phyloP scores from a whole-genome alignment of 2,329 filamentous ascomycete genomes.

The Aspergillus ochraceoroseus region DNA sequence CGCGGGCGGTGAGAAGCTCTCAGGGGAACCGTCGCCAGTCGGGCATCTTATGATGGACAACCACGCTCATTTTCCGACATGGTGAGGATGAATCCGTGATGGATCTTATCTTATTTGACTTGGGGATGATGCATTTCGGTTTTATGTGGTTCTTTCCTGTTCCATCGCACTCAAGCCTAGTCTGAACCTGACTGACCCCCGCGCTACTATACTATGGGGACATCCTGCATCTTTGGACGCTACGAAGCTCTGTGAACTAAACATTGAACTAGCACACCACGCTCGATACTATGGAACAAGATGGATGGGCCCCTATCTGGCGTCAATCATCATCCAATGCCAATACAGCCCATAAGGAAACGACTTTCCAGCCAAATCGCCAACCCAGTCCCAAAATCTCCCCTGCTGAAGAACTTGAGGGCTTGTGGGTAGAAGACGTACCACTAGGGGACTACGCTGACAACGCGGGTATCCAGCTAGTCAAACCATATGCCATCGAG shows the following conservation, averaged over 20 bases:
- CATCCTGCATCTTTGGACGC: no score
- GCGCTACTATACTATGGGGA: no score
- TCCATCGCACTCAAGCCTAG: no score
- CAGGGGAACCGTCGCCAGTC: no score
- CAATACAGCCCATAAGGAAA: neutral
- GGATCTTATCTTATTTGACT: no score
- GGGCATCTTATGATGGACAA: no score
- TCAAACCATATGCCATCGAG: slow-evolving; percentile 41
- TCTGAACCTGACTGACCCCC: no score
- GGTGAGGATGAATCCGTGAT: no score
- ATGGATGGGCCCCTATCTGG: neutral
- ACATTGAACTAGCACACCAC: neutral
- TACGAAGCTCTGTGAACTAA: neutral
- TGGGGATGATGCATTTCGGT: no score
- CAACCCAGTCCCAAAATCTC: no score
- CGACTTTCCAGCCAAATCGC: neutral
- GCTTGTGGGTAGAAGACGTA: slow-evolving; percentile 6
- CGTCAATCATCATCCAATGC: neutral
- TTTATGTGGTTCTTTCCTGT: no score
- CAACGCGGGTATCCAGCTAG: slow-evolving; percentile 24
- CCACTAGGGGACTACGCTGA: neutral
- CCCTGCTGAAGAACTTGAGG: neutral
- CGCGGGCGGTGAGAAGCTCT: slow-evolving; percentile 29
- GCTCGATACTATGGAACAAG: neutral
- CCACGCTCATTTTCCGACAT: no score